Conservation (phyloP, 2,329 filamentous ascomycete genomes). For the Cladophialophora yegresii region DNA sequence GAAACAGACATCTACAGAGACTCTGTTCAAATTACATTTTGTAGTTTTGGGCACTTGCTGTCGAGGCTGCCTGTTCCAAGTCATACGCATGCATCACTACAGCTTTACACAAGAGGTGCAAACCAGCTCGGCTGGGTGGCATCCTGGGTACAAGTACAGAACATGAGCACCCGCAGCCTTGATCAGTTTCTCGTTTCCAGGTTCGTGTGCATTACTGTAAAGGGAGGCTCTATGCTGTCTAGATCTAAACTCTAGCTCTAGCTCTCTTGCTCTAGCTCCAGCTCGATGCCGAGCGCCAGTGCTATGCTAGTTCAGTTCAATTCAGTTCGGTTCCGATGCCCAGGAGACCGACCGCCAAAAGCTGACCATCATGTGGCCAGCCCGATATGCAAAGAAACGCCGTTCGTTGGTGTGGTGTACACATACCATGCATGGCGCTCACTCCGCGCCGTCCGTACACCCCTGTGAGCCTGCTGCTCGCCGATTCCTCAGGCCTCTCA, state of each 20-base stretch:
- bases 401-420: background rate
- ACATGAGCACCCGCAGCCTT: background rate
- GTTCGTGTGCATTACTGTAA: background rate
- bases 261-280: slow-evolving; percentile 1
- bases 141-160: background rate
- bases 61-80: no score
- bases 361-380: background rate
- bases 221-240: background rate
- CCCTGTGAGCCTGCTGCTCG: background rate
- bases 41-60: background rate
- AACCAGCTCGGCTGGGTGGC: background rate
- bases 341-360: background rate
- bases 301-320: background rate
- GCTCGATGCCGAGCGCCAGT: slow-evolving; percentile 5
- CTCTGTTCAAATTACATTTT: background rate
- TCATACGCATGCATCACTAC: background rate
- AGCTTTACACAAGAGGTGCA: background rate
- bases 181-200: background rate
- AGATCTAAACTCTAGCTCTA: background rate
- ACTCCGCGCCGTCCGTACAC: background rate
- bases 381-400: background rate
- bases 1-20: background rate
- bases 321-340: background rate
- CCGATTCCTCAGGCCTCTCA: no score
- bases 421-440: background rate